Conservation (phyloP, 805 yeast genomes). For the Teunomyces tritomae region DNA sequence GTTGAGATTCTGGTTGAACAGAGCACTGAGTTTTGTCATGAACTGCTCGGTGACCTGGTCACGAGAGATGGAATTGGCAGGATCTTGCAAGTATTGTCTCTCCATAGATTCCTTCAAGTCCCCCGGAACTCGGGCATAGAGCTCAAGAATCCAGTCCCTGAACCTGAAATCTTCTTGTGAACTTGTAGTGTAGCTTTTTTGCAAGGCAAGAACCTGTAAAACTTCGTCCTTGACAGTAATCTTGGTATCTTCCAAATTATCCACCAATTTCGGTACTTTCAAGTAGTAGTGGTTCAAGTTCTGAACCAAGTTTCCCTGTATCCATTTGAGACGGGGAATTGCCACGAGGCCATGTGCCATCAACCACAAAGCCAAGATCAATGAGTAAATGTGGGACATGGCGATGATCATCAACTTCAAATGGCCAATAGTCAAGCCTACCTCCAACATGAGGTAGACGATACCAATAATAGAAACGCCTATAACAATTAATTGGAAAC, state of each 20-base stretch:
- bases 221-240: slow-evolving; percentile 62
- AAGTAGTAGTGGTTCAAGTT: slow-evolving; percentile 42
- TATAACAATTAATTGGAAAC: slow-evolving; percentile 59
- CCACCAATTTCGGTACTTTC: slow-evolving; percentile 56
- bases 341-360: slow-evolving; percentile 79
- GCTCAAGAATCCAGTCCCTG: slow-evolving; percentile 63
- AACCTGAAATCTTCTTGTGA: slow-evolving; percentile 35
- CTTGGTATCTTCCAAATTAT: slow-evolving; percentile 60
- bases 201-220: slow-evolving; percentile 53
- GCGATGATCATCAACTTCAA: slow-evolving; percentile 71
- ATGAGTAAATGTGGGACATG: slow-evolving; percentile 70
- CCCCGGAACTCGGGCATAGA: slow-evolving; percentile 45
- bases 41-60: slow-evolving; percentile 39
- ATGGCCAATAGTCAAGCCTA: slow-evolving; percentile 53
- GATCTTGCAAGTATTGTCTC: slow-evolving; percentile 24
- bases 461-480: slow-evolving; percentile 52
- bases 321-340: slow-evolving; percentile 55
- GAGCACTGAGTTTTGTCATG: slow-evolving; percentile 50
- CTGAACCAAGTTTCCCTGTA: slow-evolving; percentile 28
- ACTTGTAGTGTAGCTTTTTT: slow-evolving; percentile 38
- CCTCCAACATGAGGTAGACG: slow-evolving; percentile 54
- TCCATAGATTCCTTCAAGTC: slow-evolving; percentile 33
- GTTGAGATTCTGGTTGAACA: slow-evolving; percentile 51
- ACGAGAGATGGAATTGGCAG: slow-evolving; percentile 19
- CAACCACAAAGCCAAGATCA: slow-evolving; percentile 73